phyloP scores from a whole-genome alignment of 192 early-diverging fungal genomes.

The Dimargaris verticillata region DNA sequence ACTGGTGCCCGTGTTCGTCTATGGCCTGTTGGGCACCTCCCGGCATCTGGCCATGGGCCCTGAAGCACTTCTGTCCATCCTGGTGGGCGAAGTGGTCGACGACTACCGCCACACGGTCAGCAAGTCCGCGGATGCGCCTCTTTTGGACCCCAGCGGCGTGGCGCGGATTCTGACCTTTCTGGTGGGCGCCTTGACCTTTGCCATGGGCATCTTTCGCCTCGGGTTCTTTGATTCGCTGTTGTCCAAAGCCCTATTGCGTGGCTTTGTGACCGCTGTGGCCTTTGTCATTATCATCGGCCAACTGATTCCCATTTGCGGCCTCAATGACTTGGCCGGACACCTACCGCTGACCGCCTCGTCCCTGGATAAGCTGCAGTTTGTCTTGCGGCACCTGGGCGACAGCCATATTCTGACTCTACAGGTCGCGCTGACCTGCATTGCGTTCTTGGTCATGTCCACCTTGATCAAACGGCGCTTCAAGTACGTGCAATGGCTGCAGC shows the following conservation, averaged over 20 bases:
- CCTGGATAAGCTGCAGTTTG: constrained; percentile 52
- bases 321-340: constrained; percentile 25
- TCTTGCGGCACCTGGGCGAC: constrained; percentile 43
- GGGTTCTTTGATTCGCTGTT: constrained; percentile 97
- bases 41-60: constrained; percentile 89
- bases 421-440: constrained; percentile 50
- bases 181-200: constrained; percentile 86
- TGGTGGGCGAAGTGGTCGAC: constrained; percentile 49
- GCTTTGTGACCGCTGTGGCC: constrained; percentile 90
- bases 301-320: constrained; percentile 56
- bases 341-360: constrained; percentile 57
- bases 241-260: constrained; percentile 79
- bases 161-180: constrained; percentile 64
- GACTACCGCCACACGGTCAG: constrained; percentile 34
- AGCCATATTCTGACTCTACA: constrained; percentile 50
- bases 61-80: constrained; percentile 79
- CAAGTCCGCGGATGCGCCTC: constrained; percentile 3
- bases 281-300: constrained; percentile 85
- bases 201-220: constrained; percentile 85
- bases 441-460: constrained; percentile 43
- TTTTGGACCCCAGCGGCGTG: constrained; percentile 33
- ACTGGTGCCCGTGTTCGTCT: constrained; percentile 66
- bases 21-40: constrained; percentile 85
- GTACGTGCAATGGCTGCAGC: constrained; percentile 35
- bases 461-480: constrained; percentile 35